Evolutionary conservation across 2,329 filamentous ascomycete genomes (phyloP).

Genomic region (Orbilia brochopaga): DNA sequence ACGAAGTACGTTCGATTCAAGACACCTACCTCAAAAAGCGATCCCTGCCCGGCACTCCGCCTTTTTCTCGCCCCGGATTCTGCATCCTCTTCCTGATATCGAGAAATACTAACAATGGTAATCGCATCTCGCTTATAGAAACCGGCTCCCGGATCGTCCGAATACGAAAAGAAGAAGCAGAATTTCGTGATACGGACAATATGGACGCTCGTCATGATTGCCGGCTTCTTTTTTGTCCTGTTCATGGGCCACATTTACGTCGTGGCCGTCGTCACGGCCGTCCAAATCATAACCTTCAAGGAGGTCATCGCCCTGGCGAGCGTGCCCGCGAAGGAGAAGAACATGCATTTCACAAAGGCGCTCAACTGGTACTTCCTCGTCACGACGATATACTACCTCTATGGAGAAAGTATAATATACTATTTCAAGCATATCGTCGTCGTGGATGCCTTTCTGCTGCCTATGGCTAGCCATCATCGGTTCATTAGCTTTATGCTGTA

Average conservation of each 20-base stretch:
- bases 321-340: slow-evolving; percentile 87
- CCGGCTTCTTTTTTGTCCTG: slow-evolving; percentile 84
- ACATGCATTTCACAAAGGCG: slow-evolving; percentile 90
- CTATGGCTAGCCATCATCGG: slow-evolving; percentile 92
- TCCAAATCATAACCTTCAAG: slow-evolving; percentile 98
- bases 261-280: slow-evolving; percentile 85
- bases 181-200: slow-evolving; percentile 96
- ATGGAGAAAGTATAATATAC: slow-evolving; percentile 98
- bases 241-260: slow-evolving; percentile 98
- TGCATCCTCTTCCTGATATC: slow-evolving; percentile 25
- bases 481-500: slow-evolving; percentile 99
- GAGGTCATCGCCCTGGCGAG: slow-evolving; percentile 98
- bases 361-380: slow-evolving; percentile 99
- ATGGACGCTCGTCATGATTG: slow-evolving; percentile 99
- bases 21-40: slow-evolving; percentile 24
- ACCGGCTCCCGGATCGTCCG: slow-evolving; percentile 61
- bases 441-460: slow-evolving; percentile 89
- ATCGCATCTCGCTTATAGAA: slow-evolving; percentile 50
- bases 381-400: slow-evolving; percentile 99
- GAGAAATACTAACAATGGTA: slow-evolving; percentile 25
- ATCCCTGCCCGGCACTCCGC: slow-evolving; percentile 40
- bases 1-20: slow-evolving; percentile 31
- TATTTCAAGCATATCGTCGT: slow-evolving; percentile 99
- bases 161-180: slow-evolving; percentile 98
- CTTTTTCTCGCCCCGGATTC: slow-evolving; percentile 6